A percentile compares a stretch with the other conserved stretches of the same genome.
Evolutionary conservation across 2,329 filamentous ascomycete species (phyloP).

Genomic region (Beauveria brongniartii): DNA sequence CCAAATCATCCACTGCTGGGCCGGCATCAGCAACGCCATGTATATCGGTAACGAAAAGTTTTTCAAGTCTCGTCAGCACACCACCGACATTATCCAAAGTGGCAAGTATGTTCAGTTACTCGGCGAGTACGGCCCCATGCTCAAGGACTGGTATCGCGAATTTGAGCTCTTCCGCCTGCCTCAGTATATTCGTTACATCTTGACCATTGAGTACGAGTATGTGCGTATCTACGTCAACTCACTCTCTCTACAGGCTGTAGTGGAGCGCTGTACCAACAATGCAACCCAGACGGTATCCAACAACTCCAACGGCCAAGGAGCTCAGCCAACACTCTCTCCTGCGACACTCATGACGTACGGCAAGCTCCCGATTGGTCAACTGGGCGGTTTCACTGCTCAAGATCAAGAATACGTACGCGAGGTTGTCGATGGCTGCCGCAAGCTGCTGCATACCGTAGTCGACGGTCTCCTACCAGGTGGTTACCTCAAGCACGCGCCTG

Average conservation of each 20-base stretch:
- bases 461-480: conserved; percentile 66
- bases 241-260: conserved; percentile 85
- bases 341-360: conserved; percentile 59
- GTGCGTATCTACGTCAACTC: conserved; percentile 93
- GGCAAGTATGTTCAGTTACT: conserved; percentile 77
- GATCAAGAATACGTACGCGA: conserved; percentile 69
- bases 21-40: conserved; percentile 87
- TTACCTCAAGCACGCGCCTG: conserved; percentile 74
- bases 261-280: conserved; percentile 82
- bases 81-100: conserved; percentile 78
- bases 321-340: conserved; percentile 42
- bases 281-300: conserved; percentile 39
- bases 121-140: conserved; percentile 69
- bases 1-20: conserved; percentile 80
- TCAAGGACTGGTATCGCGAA: conserved; percentile 71
- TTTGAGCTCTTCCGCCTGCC: conserved; percentile 71
- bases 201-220: conserved; percentile 93
- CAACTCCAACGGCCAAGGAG: conserved; percentile 25
- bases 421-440: conserved; percentile 70
- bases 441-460: conserved; percentile 68
- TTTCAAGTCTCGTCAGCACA: conserved; percentile 81
- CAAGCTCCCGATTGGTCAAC: conserved; percentile 53
- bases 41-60: conserved; percentile 81
- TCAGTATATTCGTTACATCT: conserved; percentile 61
- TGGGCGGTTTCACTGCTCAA: conserved; percentile 55